These are phyloP conservation scores for Pelargonium cotyledonis DNA, from an alignment of 441 rosid genomes.

Conservation along the genomic window DNA sequence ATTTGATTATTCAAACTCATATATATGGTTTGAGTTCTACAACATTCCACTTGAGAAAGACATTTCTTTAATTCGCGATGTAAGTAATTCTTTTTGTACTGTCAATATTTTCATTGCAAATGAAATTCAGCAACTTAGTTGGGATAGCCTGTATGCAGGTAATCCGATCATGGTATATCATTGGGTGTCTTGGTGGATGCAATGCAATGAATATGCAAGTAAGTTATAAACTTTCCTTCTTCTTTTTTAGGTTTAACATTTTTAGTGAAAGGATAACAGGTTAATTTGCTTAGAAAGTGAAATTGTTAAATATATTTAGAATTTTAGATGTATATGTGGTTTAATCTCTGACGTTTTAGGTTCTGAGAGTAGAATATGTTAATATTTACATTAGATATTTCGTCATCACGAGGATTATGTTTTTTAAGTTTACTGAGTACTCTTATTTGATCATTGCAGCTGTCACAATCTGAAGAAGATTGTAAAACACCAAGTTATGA, in stretches of 20 bases:
- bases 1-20: constrained; percentile 76
- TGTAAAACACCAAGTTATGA: constrained; percentile 65
- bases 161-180: constrained; percentile 83
- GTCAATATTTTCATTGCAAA: neutral
- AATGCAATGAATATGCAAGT: constrained; percentile 99
- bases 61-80: constrained; percentile 70
- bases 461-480: constrained; percentile 65
- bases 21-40: constrained; percentile 90
- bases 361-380: neutral
- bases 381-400: neutral
- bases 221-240: constrained; percentile 14
- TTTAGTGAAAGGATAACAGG: neutral
- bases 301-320: neutral
- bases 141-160: constrained; percentile 42
- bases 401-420: neutral
- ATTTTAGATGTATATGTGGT: neutral
- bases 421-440: too few relatives aligned
- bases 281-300: constrained; percentile 6
- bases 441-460: constrained; percentile 31
- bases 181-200: constrained; percentile 95
- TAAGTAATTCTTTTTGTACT: constrained; percentile 29
- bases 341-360: neutral
- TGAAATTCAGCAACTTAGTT: constrained; percentile 12
- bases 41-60: constrained; percentile 73
- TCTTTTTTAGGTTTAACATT: neutral